Conservation (phyloP, 2,329 filamentous ascomycete species). For the Arthrobotrys pseudoclavata region DNA sequence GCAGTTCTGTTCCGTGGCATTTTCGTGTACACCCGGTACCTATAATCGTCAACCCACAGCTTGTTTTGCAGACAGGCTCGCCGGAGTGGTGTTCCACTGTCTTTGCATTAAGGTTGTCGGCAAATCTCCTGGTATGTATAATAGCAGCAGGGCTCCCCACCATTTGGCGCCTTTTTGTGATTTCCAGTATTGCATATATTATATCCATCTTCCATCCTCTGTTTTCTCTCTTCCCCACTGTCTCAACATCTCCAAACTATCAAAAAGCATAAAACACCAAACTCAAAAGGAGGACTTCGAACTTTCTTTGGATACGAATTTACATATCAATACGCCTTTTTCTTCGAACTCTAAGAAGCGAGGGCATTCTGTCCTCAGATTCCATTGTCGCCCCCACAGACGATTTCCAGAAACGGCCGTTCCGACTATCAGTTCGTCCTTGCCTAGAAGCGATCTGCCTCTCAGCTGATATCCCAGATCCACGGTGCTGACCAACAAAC, state of each 20-base stretch:
- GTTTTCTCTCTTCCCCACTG: constrained; percentile 35
- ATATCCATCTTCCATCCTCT: constrained; percentile 26
- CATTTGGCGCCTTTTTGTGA: constrained; percentile 21
- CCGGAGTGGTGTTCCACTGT: constrained; percentile 40
- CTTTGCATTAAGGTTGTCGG: constrained; percentile 53
- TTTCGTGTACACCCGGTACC: constrained; percentile 37
- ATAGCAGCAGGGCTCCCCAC: constrained; percentile 47
- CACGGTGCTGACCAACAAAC: constrained; percentile 18
- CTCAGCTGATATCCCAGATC: constrained; percentile 24
- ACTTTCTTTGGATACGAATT: constrained; percentile 7
- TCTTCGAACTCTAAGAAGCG: constrained; percentile 28
- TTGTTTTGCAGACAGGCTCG: constrained; percentile 42
- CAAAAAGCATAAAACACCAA: constrained; percentile 32
- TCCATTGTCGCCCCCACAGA: constrained; percentile 9
- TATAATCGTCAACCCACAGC: constrained; percentile 36
- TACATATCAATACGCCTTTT: neutral
- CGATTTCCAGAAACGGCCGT: constrained; percentile 48
- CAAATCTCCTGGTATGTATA: constrained; percentile 48
- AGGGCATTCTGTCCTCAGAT: constrained; percentile 14
- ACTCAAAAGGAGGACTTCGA: constrained; percentile 22
- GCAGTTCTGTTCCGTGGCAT: constrained; percentile 46
- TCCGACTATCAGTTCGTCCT: constrained; percentile 26
- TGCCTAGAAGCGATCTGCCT: constrained; percentile 30
- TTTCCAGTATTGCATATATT: constrained; percentile 23
- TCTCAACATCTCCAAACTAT: constrained; percentile 49